These are phyloP conservation scores for Casaregolazyma suthepensis DNA, from an alignment of 1,139 yeast species.

Conservation along the genomic window DNA sequence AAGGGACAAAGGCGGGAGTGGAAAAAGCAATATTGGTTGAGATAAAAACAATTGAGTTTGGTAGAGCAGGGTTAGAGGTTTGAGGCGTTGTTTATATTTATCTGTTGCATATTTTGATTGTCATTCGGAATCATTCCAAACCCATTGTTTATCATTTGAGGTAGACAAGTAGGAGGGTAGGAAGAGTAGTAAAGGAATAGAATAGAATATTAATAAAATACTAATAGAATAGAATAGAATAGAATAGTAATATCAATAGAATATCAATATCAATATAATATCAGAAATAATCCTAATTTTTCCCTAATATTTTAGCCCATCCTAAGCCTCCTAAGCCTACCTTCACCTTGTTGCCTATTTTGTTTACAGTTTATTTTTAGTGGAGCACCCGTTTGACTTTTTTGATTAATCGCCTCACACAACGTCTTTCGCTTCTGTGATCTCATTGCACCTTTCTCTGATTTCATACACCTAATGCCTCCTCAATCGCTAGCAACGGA, in stretches of 20 bases:
- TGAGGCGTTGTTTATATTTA: background rate
- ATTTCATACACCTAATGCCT: constrained; percentile 14
- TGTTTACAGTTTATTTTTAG: background rate
- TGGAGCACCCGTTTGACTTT: background rate
- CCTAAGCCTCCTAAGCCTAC: no score
- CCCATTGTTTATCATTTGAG: background rate
- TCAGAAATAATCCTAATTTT: no score
- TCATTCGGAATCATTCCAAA: background rate
- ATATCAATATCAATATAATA: no score
- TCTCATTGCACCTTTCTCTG: background rate
- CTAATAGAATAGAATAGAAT: no score
- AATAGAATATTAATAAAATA: background rate
- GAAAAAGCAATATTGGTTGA: no score
- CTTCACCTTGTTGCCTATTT: background rate
- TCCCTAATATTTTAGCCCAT: no score
- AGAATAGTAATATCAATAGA: no score
- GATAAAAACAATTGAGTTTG: background rate
- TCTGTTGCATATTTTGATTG: background rate
- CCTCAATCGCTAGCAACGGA: constrained; percentile 32
- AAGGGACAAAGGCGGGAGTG: background rate
- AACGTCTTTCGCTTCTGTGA: background rate
- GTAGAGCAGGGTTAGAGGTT: background rate
- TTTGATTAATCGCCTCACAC: background rate
- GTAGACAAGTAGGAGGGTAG: background rate
- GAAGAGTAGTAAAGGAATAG: background rate